These are phyloP conservation scores for Oryza meyeriana DNA, from an alignment of 176 grass and related monocot species.

Conservation along the genomic window DNA sequence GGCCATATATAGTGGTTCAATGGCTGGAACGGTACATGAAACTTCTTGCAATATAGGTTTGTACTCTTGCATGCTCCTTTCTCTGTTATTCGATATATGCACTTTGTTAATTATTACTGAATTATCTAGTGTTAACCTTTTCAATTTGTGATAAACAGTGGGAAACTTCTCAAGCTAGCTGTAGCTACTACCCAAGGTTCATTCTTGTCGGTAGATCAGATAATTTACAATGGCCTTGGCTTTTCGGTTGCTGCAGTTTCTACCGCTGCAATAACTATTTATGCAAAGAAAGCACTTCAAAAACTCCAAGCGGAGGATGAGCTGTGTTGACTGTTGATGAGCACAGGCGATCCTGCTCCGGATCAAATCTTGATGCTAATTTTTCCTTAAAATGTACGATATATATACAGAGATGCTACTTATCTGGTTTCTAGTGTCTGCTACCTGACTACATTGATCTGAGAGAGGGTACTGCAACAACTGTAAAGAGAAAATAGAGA, in stretches of 20 bases:
- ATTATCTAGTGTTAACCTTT: constrained; percentile 22
- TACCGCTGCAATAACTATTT: constrained; percentile 94
- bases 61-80: neutral
- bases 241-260: constrained; percentile 76
- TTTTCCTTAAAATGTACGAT: constrained; percentile 40
- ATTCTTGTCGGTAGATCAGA: constrained; percentile 86
- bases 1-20: constrained; percentile 82
- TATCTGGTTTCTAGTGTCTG: constrained; percentile 40
- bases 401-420: constrained; percentile 31
- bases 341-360: neutral
- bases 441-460: constrained; percentile 36
- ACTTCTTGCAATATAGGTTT: constrained; percentile 94
- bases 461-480: constrained; percentile 30
- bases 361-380: constrained; percentile 23
- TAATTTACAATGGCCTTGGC: constrained; percentile 83
- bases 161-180: constrained; percentile 83
- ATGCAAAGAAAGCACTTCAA: constrained; percentile 90
- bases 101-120: neutral
- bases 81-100: neutral
- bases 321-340: constrained; percentile 55
- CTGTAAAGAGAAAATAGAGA: constrained; percentile 60
- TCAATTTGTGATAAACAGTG: constrained; percentile 49
- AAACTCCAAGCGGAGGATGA: constrained; percentile 82
- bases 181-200: constrained; percentile 75
- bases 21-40: constrained; percentile 86